These are phyloP conservation scores for Drechmeria coniospora DNA, from an alignment of 2,329 filamentous ascomycete genomes.

Conservation along the genomic window DNA sequence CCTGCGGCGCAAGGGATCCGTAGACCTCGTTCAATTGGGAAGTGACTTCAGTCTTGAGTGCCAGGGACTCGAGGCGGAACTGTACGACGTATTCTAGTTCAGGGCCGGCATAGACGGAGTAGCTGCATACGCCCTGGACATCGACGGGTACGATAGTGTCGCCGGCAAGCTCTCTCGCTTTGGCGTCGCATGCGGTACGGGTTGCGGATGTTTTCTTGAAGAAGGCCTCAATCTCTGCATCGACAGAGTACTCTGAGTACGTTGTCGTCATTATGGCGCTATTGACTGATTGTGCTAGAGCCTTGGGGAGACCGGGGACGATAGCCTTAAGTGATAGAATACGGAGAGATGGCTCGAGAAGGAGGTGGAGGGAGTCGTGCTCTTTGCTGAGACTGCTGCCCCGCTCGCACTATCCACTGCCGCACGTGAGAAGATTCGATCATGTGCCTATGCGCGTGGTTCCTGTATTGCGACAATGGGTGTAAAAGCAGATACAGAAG, in stretches of 20 bases:
- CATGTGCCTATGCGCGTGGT: too few relatives aligned
- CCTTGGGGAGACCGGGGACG: too few relatives aligned
- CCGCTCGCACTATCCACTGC: too few relatives aligned
- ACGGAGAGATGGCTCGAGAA: too few relatives aligned
- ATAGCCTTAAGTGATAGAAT: too few relatives aligned
- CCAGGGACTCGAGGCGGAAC: constrained; percentile 2
- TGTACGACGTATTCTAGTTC: constrained; percentile 3
- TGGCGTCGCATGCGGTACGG: constrained; percentile 2
- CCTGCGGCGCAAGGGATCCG: constrained; percentile 12
- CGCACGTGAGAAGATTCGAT: too few relatives aligned
- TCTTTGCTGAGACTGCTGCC: too few relatives aligned
- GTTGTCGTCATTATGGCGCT: too few relatives aligned
- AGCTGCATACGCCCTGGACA: constrained; percentile 2
- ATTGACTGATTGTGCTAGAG: too few relatives aligned
- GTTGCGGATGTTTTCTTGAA: constrained; percentile 1
- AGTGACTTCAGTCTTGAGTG: constrained; percentile 1
- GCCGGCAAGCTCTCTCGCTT: constrained; percentile 1
- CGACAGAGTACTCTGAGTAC: constrained; percentile 1
- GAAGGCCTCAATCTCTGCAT: constrained; percentile 1
- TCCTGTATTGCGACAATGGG: too few relatives aligned
- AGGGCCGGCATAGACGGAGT: constrained; percentile 3
- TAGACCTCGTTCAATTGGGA: constrained; percentile 1
- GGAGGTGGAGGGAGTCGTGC: too few relatives aligned
- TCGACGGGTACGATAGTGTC: constrained; percentile 1
- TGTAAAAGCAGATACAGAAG: too few relatives aligned